phyloP scores from a whole-genome alignment of 108 stramenopile species.

The Schizochytrium sp. region DNA sequence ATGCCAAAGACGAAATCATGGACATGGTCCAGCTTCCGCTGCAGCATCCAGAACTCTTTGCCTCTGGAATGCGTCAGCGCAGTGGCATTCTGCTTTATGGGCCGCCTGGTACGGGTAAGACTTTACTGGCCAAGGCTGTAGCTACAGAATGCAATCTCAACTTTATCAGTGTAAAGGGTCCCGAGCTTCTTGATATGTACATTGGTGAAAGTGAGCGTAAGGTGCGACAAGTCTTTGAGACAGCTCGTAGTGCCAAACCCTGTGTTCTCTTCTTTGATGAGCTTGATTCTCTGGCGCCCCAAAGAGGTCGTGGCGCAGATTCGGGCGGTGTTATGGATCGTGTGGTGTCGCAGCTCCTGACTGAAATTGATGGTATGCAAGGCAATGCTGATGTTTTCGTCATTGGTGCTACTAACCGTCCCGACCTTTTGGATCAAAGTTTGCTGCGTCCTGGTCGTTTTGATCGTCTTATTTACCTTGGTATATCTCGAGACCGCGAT shows the following conservation, averaged over 20 bases:
- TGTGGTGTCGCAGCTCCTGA: constrained; percentile 99
- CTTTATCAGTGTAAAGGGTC: constrained; percentile 99
- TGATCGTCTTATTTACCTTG: constrained; percentile 99
- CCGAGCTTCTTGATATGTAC: constrained; percentile 97
- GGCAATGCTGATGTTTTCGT: constrained; percentile 89
- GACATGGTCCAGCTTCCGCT: constrained; percentile 99
- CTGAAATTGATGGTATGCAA: constrained; percentile 88
- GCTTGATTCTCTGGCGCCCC: constrained; percentile 99
- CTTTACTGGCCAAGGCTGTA: constrained; percentile 98
- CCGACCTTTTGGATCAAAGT: constrained; percentile 97
- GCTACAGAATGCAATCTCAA: constrained; percentile 99
- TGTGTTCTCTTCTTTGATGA: constrained; percentile 99
- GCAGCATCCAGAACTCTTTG: constrained; percentile 95
- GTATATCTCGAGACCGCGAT: constrained; percentile 87
- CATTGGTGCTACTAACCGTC: constrained; percentile 98
- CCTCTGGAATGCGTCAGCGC: constrained; percentile 95
- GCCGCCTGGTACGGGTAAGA: constrained; percentile 99
- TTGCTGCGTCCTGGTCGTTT: constrained; percentile 98
- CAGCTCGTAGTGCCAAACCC: constrained; percentile 97
- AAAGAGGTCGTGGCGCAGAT: constrained; percentile 92
- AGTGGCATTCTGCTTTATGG: constrained; percentile 98
- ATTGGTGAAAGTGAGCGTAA: constrained; percentile 99
- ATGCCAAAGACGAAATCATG: constrained; percentile 97
- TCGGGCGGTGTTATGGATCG: constrained; percentile 87
- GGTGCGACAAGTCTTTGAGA: constrained; percentile 98